Conservation (phyloP, 2,329 filamentous ascomycete genomes). For the Fusarium euwallaceae region DNA sequence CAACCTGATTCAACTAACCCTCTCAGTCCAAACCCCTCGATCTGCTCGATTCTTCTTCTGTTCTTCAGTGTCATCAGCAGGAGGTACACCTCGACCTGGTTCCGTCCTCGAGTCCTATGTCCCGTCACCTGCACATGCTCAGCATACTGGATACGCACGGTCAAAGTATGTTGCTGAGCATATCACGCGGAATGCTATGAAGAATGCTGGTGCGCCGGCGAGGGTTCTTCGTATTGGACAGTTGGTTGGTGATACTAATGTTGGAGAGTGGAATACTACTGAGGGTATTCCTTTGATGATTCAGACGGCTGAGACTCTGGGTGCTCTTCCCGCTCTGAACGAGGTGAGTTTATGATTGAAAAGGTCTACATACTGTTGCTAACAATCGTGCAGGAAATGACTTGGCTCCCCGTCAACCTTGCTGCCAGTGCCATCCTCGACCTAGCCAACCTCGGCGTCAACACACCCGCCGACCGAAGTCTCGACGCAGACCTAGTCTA, state of each 20-base stretch:
- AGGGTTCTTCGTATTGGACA: conserved; percentile 64
- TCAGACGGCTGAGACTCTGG: conserved; percentile 59
- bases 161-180: conserved; percentile 58
- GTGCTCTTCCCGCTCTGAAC: conserved; percentile 60
- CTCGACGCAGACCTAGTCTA: conserved; percentile 32
- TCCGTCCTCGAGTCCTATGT: conserved; percentile 53
- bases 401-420: conserved; percentile 37
- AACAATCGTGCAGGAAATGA: conserved; percentile 33
- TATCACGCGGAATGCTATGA: conserved; percentile 52
- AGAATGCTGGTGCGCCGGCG: conserved; percentile 31
- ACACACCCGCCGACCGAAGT: background rate
- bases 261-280: conserved; percentile 64
- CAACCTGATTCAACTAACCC: conserved; percentile 60
- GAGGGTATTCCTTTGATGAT: conserved; percentile 69
- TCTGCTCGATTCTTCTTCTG: conserved; percentile 61
- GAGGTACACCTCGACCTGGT: conserved; percentile 48
- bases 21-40: background rate
- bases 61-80: conserved; percentile 58
- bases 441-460: conserved; percentile 11
- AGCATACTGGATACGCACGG: conserved; percentile 59
- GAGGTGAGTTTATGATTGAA: conserved; percentile 46
- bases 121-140: conserved; percentile 52
- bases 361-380: too few relatives aligned
- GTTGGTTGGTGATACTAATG: conserved; percentile 60
- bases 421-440: conserved; percentile 35